Evolutionary conservation across 1,139 yeast species (phyloP).

Genomic region (Saccharomycopsis hybrid): DNA sequence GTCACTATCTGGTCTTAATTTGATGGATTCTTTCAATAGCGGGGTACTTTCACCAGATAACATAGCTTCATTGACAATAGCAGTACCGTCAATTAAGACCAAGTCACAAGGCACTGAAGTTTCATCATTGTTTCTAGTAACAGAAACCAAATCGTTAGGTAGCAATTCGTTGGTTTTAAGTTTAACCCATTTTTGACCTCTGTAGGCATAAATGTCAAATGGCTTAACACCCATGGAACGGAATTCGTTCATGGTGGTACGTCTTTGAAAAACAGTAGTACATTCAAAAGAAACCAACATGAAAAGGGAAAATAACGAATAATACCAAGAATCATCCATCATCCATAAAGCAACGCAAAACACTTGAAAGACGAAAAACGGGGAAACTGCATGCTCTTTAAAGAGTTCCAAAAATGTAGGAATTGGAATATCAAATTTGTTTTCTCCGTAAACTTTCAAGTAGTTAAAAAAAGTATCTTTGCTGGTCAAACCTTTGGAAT

Average conservation of each 20-base stretch:
- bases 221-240: conserved; percentile 98
- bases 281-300: conserved; percentile 92
- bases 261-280: conserved; percentile 93
- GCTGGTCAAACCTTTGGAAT: conserved; percentile 49
- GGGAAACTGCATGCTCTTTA: conserved; percentile 97
- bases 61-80: conserved; percentile 96
- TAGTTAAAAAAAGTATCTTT: conserved; percentile 48
- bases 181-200: conserved; percentile 66
- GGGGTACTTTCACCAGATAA: conserved; percentile 98
- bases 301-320: conserved; percentile 82
- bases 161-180: conserved; percentile 68
- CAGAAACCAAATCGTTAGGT: conserved; percentile 90
- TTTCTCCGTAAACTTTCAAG: conserved; percentile 67
- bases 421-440: conserved; percentile 88
- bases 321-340: conserved; percentile 96
- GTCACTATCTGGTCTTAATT: conserved; percentile 72
- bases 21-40: conserved; percentile 82
- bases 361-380: conserved; percentile 92
- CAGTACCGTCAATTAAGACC: conserved; percentile 77
- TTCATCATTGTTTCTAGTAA: conserved; percentile 84
- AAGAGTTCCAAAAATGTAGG: conserved; percentile 88
- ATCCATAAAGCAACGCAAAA: conserved; percentile 96
- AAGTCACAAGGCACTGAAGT: conserved; percentile 96
- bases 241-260: conserved; percentile 88
- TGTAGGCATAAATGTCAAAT: conserved; percentile 63